Percentiles rank a stretch among this genome's conserved stretches.
Conservation (phyloP, 129 eudicot genomes). For the Ambrosia trifida region DNA sequence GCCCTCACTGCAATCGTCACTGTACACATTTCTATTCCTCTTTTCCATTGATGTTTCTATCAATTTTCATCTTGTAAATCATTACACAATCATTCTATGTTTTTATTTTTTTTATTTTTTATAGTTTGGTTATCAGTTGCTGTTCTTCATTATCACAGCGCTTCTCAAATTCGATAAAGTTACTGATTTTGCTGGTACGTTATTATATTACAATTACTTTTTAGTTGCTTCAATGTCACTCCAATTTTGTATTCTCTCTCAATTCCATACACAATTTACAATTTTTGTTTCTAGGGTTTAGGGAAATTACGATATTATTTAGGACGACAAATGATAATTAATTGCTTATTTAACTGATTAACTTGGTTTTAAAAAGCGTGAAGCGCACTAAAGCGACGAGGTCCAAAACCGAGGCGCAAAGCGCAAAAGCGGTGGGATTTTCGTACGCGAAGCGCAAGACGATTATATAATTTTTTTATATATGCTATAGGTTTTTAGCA, state of each 20-base stretch:
- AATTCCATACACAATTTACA: too few relatives aligned
- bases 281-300: too few relatives aligned
- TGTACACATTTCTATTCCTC: conserved; percentile 33
- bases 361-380: too few relatives aligned
- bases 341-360: too few relatives aligned
- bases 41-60: neutral
- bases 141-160: conserved; percentile 80
- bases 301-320: too few relatives aligned
- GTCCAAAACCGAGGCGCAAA: too few relatives aligned
- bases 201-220: neutral
- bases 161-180: conserved; percentile 87
- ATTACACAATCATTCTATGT: conserved; percentile 7
- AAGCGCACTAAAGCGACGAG: too few relatives aligned
- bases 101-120: conserved; percentile 23
- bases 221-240: conserved; percentile 19
- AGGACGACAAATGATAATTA: too few relatives aligned
- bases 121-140: conserved; percentile 75
- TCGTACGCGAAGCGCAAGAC: too few relatives aligned
- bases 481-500: too few relatives aligned
- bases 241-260: neutral
- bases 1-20: conserved; percentile 92
- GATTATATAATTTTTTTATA: too few relatives aligned
- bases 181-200: conserved; percentile 90
- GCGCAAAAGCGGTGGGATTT: too few relatives aligned
- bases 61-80: neutral